Evolutionary conservation across 1,284 basidiomycete genomes (phyloP), one percentile per base, ranked within the genome.

Genomic region (Schizopora paradoxa): DNA sequence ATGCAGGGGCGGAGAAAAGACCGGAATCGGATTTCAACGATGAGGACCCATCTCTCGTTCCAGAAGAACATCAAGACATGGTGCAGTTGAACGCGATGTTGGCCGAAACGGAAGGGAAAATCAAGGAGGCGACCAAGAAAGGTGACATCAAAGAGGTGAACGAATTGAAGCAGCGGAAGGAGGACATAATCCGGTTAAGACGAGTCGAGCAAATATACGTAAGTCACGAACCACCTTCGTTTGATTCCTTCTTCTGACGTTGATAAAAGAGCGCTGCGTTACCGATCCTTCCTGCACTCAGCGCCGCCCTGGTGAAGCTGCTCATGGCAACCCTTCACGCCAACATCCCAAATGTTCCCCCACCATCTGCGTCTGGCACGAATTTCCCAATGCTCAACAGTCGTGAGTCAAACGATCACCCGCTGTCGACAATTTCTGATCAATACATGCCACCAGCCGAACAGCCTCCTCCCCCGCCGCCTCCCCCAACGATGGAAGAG

Each of bases 181-280:
- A 86, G 57, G 89, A 94, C 57, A 65, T 95, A 21, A 81, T 88
- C 71, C 77, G 90, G 37, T 66, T 97, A 44, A 86, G 88, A 62
- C 70, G 93, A 45, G 84, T 95, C 1, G 93, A 97, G 61, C 74
- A 87, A 49, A 85, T 96, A 56, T 97, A 97, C 66, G 93, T 92
- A 60, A 66, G 89, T 66, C 13, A 26, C 42, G 27, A 33, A 13
- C 7, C 16, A 10, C 33, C 6, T 21, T 38, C 8, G 18, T 46
- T 45, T 27, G 37, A 35, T 27, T 22, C 22, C 44, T 7, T 10
- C 31, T 28, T 18, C n/a, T 34, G 25, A 25, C 11, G 48, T 21
- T 37, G 13, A 39, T 41, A 31, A 37, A 56, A 89, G 86, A 77
- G 76, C 58, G 76, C 86, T 16, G 84, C 88, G 23, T 71, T 97